Evolutionary conservation across 148 eudicot genomes (phyloP).

Genomic region (Nyssa sinensis): DNA sequence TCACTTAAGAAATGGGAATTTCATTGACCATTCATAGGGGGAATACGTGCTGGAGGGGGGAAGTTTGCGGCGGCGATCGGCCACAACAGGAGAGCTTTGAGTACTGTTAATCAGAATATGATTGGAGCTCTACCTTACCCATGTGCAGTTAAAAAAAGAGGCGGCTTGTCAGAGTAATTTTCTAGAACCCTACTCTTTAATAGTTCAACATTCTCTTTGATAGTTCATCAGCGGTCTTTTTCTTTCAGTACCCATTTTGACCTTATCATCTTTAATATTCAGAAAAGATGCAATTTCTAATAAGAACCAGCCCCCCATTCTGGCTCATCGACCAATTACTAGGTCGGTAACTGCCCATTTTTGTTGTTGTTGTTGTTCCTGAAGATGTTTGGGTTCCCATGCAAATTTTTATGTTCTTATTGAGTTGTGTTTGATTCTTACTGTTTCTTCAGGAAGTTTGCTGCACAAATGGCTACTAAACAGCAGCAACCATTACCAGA

Average conservation of each 20-base stretch:
- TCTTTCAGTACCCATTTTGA: conserved; percentile 13
- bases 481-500: conserved; percentile 33
- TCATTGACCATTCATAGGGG: conserved; percentile 26
- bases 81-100: conserved; percentile 61
- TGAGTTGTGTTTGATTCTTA: conserved; percentile 5
- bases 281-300: conserved; percentile 42
- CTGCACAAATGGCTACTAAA: conserved; percentile 46
- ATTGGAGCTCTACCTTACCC: conserved; percentile 46
- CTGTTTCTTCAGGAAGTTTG: conserved; percentile 56
- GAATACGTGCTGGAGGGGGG: conserved; percentile 36
- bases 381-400: not conserved
- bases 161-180: conserved; percentile 48
- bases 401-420: conserved; percentile 14
- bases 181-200: conserved; percentile 14
- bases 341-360: conserved; percentile 39
- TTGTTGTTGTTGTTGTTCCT: not conserved
- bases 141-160: conserved; percentile 44
- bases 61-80: conserved; percentile 51
- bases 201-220: not conserved
- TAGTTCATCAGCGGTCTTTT: not conserved
- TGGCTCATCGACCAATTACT: conserved; percentile 62
- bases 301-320: conserved; percentile 36
- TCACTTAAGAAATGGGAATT: conserved; percentile 18
- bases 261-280: conserved; percentile 7
- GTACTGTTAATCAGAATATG: conserved; percentile 52